A percentile compares a stretch with the other conserved stretches of the same genome.
Evolutionary conservation across 2,329 filamentous ascomycete species (phyloP).

Genomic region (Emergomyces pasteurianus): DNA sequence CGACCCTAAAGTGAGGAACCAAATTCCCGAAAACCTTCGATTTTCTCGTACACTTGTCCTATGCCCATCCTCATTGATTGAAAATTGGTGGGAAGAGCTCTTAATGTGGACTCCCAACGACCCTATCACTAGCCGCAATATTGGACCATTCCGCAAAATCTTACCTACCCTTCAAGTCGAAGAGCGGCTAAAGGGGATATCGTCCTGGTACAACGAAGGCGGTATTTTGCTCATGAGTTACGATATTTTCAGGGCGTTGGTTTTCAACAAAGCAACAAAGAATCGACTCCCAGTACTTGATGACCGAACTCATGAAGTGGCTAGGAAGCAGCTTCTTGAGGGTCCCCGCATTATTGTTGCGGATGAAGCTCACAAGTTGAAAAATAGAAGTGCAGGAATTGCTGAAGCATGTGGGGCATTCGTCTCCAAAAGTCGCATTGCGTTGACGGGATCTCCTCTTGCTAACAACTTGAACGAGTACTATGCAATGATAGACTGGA

Average conservation of each 20-base stretch:
- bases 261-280: slow-evolving; percentile 25
- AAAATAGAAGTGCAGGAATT: slow-evolving; percentile 48
- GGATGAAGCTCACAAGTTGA: slow-evolving; percentile 75
- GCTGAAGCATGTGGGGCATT: slow-evolving; percentile 47
- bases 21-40: slow-evolving; percentile 57
- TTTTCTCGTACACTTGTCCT: slow-evolving; percentile 57
- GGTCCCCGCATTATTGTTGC: slow-evolving; percentile 63
- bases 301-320: slow-evolving; percentile 26
- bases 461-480: slow-evolving; percentile 78
- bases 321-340: slow-evolving; percentile 42
- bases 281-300: slow-evolving; percentile 19
- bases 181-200: slow-evolving; percentile 38
- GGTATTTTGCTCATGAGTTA: slow-evolving; percentile 73
- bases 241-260: slow-evolving; percentile 46
- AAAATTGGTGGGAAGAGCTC: slow-evolving; percentile 77
- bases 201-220: slow-evolving; percentile 50
- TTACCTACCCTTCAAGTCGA: slow-evolving; percentile 27
- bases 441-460: slow-evolving; percentile 75
- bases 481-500: slow-evolving; percentile 78
- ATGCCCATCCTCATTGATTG: slow-evolving; percentile 60
- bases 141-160: slow-evolving; percentile 25
- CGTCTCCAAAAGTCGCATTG: slow-evolving; percentile 59
- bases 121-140: background rate
- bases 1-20: slow-evolving; percentile 45
- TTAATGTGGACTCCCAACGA: slow-evolving; percentile 50